A percentile compares a stretch with the other conserved stretches of the same genome.
These are phyloP conservation scores for Gossypium laxum DNA, from an alignment of 441 rosid species.

Conservation along the genomic window DNA sequence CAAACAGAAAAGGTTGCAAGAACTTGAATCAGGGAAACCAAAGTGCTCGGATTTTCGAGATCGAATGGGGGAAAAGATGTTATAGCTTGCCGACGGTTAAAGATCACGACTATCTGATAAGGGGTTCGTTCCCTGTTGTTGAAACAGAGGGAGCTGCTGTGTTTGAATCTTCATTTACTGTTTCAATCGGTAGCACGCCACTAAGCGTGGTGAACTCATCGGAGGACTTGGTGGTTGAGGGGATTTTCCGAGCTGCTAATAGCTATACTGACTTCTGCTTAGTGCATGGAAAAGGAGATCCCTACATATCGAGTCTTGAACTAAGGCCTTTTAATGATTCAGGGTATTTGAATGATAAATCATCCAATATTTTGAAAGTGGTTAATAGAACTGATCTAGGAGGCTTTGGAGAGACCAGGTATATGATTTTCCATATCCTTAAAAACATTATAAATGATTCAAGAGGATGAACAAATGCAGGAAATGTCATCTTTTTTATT, in stretches of 20 bases:
- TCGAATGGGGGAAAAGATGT: conserved; percentile 40
- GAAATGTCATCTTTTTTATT: not conserved
- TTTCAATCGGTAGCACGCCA: conserved; percentile 33
- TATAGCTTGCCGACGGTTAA: conserved; percentile 31
- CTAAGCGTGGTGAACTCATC: conserved; percentile 28
- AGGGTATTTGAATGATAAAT: conserved; percentile 26
- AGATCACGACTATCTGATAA: conserved; percentile 37
- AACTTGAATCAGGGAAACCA: conserved; percentile 17
- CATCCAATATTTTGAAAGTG: conserved; percentile 31
- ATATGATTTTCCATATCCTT: not conserved
- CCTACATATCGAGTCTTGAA: conserved; percentile 45
- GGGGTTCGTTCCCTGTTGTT: conserved; percentile 31
- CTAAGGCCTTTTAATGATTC: conserved; percentile 35
- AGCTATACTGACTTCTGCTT: conserved; percentile 40
- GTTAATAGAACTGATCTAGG: conserved; percentile 38
- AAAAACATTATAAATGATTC: not conserved
- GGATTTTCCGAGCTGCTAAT: conserved; percentile 32
- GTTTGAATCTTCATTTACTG: conserved; percentile 21
- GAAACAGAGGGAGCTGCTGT: conserved; percentile 10
- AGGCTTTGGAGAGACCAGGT: conserved; percentile 33
- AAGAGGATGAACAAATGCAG: not conserved
- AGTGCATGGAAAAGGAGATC: conserved; percentile 29
- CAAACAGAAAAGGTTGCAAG: conserved; percentile 24
- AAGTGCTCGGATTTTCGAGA: conserved; percentile 31
- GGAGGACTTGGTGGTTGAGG: conserved; percentile 31